Percentiles rank a stretch among this genome's conserved stretches.
Conservation (phyloP, 2,329 filamentous ascomycete species). For the Elsinoe arachidis region DNA sequence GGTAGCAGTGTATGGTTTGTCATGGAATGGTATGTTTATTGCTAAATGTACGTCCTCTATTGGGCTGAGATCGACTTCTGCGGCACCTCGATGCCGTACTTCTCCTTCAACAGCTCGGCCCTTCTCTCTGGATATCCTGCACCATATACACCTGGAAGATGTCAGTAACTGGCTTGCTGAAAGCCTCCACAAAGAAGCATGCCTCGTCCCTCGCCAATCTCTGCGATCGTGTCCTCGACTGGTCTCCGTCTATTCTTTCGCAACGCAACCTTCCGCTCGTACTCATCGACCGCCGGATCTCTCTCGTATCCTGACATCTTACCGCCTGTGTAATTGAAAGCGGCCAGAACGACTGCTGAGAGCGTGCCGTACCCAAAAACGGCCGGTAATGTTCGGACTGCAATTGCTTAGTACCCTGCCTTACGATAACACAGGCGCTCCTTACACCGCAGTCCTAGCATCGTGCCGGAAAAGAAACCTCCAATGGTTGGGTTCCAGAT, state of each 20-base stretch:
- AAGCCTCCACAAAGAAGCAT: slow-evolving; percentile 23
- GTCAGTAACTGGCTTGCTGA: slow-evolving; percentile 14
- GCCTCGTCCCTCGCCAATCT: slow-evolving; percentile 85
- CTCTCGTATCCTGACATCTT: slow-evolving; percentile 47
- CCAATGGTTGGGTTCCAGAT: slow-evolving; percentile 64
- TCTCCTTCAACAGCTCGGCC: slow-evolving; percentile 70
- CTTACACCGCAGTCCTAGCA: slow-evolving; percentile 66
- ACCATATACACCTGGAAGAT: slow-evolving; percentile 59
- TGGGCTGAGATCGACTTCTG: slow-evolving; percentile 9
- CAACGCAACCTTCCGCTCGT: slow-evolving; percentile 64
- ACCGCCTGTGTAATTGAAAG: slow-evolving; percentile 61
- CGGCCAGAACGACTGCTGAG: slow-evolving; percentile 50
- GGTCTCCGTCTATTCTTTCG: slow-evolving; percentile 67
- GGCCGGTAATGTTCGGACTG: slow-evolving; percentile 54
- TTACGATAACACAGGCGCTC: not conserved
- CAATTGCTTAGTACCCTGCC: slow-evolving; percentile 17
- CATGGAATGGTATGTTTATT: slow-evolving; percentile 3
- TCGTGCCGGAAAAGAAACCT: slow-evolving; percentile 65
- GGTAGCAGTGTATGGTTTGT: not conserved
- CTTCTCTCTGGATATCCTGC: slow-evolving; percentile 80
- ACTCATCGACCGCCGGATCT: slow-evolving; percentile 59
- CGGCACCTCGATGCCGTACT: slow-evolving; percentile 73
- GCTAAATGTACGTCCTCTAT: not conserved
- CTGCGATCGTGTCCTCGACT: slow-evolving; percentile 67
- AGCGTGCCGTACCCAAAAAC: slow-evolving; percentile 59